phyloP scores from a whole-genome alignment of 805 yeast species.

The Cephaloascus albidus region DNA sequence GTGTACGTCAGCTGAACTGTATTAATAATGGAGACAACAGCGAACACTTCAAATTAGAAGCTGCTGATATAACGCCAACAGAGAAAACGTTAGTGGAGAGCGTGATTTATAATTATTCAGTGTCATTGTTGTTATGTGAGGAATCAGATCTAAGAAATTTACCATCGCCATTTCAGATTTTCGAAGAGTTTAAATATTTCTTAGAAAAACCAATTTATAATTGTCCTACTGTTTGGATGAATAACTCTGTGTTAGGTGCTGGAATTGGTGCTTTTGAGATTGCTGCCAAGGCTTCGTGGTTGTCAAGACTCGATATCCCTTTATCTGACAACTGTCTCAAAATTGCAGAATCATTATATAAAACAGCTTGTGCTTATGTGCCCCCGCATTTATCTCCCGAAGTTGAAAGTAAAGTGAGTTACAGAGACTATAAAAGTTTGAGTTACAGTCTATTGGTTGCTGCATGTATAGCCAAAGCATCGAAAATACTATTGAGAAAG shows the following conservation, averaged over 20 bases:
- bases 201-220: not conserved
- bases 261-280: not conserved
- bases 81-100: not conserved
- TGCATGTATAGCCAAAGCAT: not conserved
- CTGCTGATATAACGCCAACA: not conserved
- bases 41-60: not conserved
- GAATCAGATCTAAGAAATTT: not conserved
- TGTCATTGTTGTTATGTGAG: not conserved
- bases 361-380: constrained; percentile 18
- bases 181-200: not conserved
- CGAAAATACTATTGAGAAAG: not conserved
- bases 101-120: not conserved
- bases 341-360: constrained; percentile 15
- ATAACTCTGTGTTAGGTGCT: not conserved
- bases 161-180: not conserved
- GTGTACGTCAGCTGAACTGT: too few species aligned
- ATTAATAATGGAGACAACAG: too few species aligned
- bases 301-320: constrained; percentile 3
- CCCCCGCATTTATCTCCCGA: constrained; percentile 17
- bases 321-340: constrained; percentile 9
- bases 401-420: constrained; percentile 11
- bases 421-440: constrained; percentile 13
- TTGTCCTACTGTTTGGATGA: not conserved
- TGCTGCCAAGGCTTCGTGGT: not conserved
- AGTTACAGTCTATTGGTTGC: not conserved